Evolutionary conservation across 1,284 basidiomycete species (phyloP).

Genomic region (Boletus calvinii): DNA sequence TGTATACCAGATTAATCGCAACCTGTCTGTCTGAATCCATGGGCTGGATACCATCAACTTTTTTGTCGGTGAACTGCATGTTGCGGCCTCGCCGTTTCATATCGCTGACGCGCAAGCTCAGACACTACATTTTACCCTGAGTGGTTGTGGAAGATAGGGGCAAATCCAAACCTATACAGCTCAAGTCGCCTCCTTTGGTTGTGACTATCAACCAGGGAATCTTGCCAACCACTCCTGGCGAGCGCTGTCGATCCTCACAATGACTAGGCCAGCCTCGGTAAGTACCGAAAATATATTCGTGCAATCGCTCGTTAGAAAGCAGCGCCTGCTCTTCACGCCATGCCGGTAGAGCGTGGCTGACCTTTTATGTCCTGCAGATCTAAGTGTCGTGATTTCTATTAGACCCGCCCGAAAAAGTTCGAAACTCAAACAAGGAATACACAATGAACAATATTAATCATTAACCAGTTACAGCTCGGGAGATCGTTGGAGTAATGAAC

Average conservation of each 20-base stretch:
- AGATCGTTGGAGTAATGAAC: neutral
- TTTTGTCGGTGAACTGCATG: neutral
- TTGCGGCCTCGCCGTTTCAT: neutral
- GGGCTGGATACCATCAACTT: neutral
- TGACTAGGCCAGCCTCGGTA: neutral
- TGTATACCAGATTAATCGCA: neutral
- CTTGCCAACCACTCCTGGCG: neutral
- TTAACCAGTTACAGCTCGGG: neutral
- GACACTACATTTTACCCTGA: neutral
- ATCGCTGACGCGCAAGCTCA: neutral
- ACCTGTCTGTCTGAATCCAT: no score
- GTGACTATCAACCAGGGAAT: neutral
- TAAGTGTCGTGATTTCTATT: no score
- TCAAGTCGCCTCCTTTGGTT: neutral
- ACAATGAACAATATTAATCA: neutral
- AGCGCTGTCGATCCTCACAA: neutral
- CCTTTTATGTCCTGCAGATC: neutral
- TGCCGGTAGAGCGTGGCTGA: neutral
- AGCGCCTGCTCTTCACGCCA: neutral
- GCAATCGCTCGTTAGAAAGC: neutral
- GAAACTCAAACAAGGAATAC: no score
- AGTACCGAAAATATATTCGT: neutral
- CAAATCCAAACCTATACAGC: neutral
- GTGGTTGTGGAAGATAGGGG: neutral
- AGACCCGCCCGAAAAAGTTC: no score